Percentiles rank a stretch among this genome's conserved stretches.
Evolutionary conservation across 2,329 filamentous ascomycete species (phyloP).

Genomic region (Pseudopithomyces maydicus): DNA sequence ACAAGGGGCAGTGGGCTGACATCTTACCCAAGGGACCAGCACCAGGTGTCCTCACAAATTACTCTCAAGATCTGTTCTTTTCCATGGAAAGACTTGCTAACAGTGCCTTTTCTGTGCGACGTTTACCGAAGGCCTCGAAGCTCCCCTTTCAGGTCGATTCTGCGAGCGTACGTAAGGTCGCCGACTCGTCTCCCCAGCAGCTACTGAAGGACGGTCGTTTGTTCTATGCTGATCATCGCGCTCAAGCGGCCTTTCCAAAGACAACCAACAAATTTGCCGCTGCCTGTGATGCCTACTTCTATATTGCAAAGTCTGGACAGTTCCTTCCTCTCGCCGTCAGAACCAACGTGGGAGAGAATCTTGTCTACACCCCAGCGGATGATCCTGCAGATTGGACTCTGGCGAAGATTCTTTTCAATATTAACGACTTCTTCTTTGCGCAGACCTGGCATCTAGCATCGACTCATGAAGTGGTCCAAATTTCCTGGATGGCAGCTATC

Average conservation of each 20-base stretch:
- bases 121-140: constrained; percentile 6
- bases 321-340: constrained; percentile 57
- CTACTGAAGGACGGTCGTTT: constrained; percentile 48
- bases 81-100: constrained; percentile 17
- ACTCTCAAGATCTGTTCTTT: constrained; percentile 17
- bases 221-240: constrained; percentile 51
- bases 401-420: constrained; percentile 57
- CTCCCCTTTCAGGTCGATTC: constrained; percentile 9
- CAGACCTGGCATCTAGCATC: constrained; percentile 52
- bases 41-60: constrained; percentile 17
- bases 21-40: constrained; percentile 1
- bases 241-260: constrained; percentile 36
- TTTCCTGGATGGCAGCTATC: constrained; percentile 52
- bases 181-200: constrained; percentile 25
- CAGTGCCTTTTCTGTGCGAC: constrained; percentile 11
- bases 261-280: constrained; percentile 43
- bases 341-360: constrained; percentile 49
- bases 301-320: constrained; percentile 48
- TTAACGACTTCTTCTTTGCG: constrained; percentile 54
- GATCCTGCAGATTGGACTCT: constrained; percentile 54
- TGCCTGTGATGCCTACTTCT: constrained; percentile 56
- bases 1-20: constrained; percentile 5
- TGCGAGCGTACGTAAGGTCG: not conserved
- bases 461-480: constrained; percentile 53
- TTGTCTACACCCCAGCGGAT: constrained; percentile 56